Percentiles rank a stretch among this genome's conserved stretches.
phyloP scores from a whole-genome alignment of 768 basidiomycete species.

The Termitomyces sp. region DNA sequence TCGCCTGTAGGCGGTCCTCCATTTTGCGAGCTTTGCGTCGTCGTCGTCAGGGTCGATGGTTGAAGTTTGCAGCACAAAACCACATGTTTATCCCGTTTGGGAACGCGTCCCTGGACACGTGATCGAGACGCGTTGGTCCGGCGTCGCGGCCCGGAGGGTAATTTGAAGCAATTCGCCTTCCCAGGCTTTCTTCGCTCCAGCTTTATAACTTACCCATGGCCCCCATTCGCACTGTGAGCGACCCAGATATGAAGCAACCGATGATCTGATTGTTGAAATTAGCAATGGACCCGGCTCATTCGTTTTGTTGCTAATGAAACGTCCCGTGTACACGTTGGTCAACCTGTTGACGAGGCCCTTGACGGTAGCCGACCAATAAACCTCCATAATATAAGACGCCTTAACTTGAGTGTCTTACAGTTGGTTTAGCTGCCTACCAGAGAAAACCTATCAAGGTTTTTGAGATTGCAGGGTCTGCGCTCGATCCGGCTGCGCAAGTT shows the following conservation, averaged over 20 bases:
- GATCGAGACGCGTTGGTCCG: neutral
- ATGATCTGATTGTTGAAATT: neutral
- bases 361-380: slow-evolving; percentile 40
- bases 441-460: slow-evolving; percentile 55
- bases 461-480: slow-evolving; percentile 66
- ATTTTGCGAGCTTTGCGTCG: slow-evolving; percentile 9
- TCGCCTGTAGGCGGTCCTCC: slow-evolving; percentile 20
- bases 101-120: slow-evolving; percentile 11
- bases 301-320: slow-evolving; percentile 80
- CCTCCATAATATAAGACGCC: neutral
- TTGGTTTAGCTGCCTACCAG: slow-evolving; percentile 51
- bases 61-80: slow-evolving; percentile 9
- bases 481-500: slow-evolving; percentile 63
- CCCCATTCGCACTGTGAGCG: slow-evolving; percentile 50
- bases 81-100: slow-evolving; percentile 19
- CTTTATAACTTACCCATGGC: slow-evolving; percentile 35
- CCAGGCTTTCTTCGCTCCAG: neutral
- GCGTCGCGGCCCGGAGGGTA: neutral
- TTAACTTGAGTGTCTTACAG: slow-evolving; percentile 30
- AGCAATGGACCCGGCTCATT: slow-evolving; percentile 80
- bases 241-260: neutral
- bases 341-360: slow-evolving; percentile 61
- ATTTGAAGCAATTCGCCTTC: neutral
- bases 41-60: slow-evolving; percentile 9
- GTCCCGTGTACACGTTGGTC: slow-evolving; percentile 65